phyloP scores from a whole-genome alignment of 306 rosid species.

The Bauhinia variegata region DNA sequence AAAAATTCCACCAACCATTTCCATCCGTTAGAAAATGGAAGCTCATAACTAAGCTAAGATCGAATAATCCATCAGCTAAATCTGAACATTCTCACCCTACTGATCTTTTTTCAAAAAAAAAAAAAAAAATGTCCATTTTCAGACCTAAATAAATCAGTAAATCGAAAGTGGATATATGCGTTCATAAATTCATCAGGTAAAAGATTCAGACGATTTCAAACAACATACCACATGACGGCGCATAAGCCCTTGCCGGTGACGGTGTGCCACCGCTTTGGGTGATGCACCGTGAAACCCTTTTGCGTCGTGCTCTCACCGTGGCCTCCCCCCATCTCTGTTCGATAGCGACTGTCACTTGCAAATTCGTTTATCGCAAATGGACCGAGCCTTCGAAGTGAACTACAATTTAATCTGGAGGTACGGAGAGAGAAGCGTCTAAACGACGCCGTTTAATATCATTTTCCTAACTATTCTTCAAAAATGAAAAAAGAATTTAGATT shows the following conservation, averaged over 20 bases:
- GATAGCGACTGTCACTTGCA: too few species aligned
- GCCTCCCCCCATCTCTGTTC: constrained; percentile 49
- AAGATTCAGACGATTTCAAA: too few species aligned
- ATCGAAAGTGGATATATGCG: neutral
- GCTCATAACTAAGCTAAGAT: neutral
- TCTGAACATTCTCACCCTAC: too few species aligned
- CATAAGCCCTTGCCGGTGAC: constrained; percentile 96
- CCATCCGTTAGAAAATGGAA: neutral
- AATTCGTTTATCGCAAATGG: constrained; percentile 1
- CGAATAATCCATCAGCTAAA: neutral
- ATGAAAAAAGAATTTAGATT: too few species aligned
- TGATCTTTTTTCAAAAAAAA: neutral
- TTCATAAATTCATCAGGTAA: neutral
- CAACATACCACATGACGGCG: constrained; percentile 82
- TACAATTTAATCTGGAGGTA: too few species aligned
- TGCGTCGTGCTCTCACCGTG: constrained; percentile 44
- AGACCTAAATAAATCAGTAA: neutral
- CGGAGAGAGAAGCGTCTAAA: too few species aligned
- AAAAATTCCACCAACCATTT: neutral
- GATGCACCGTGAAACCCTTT: constrained; percentile 50
- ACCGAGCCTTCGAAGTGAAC: neutral
- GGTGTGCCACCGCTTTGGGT: constrained; percentile 80
- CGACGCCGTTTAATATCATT: too few species aligned
- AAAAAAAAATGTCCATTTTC: too few species aligned
- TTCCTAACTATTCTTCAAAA: too few species aligned